Base-by-base conservation (phyloP, 2,329 filamentous ascomycete species). In the Plenodomus tracheiphilus region DNA sequence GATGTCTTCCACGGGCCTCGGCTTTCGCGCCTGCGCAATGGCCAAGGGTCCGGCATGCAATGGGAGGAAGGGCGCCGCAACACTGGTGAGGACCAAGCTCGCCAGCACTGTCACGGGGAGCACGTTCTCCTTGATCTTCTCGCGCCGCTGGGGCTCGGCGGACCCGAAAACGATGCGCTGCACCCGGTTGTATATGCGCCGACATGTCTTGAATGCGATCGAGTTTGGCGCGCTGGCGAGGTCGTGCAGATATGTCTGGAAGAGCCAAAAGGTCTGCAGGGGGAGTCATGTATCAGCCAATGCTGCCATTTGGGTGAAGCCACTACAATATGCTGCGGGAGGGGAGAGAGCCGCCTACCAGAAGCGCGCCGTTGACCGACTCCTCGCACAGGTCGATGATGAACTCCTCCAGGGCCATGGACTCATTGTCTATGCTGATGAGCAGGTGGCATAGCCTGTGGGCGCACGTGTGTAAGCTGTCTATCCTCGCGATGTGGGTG, bases 351-450 rank as follows among this genome's bases (percentile, higher is more conserved):
- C 46, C 39, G 77, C 85, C 61, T 78, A 93, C 89, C 77, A 94
- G 78, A 59, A 94, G 78, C 51, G 89, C 89, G 55, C 88, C 89
- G 62, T 89, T 93, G 59, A 92, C 89, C 16, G 89, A 93, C 75
- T 93, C 89, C 73, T 94, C 88, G 74, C 90, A 94, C 51, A 94
- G 76, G 72, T 94, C 89, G 66, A 93, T 77, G 64, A 94, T 81
- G 70, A 93, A 94, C 76, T 94, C 89, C 75, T 94, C 90, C 73
- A 94, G 74, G 41, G 90, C 89, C 88, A 94, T 92, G 61, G 89
- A 93, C 79, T 94, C 90, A 75, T 93, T 94, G 78, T 93, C 85
- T 72, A 93, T 84, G 74, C 88, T 92, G 68, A 94, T 88, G 75
- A 92, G 85, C 56, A 94, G 85, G 76, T 94, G 90, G 72, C 89